Evolutionary conservation across 2,329 filamentous ascomycete species (phyloP), one percentile per base, ranked within the genome.

Genomic region (Dothidotthia symphoricarpi): DNA sequence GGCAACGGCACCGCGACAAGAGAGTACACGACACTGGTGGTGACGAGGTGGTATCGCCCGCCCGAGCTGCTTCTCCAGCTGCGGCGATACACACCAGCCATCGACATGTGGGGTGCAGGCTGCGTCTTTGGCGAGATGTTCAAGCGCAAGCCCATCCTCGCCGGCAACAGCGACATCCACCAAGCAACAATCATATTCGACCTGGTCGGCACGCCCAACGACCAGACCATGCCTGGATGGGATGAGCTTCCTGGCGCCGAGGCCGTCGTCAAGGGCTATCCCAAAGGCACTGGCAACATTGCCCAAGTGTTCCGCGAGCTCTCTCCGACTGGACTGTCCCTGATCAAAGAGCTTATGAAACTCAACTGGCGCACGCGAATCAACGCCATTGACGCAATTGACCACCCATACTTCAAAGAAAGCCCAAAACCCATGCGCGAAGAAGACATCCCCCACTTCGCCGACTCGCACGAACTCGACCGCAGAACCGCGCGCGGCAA

Each of bases 81-180:
- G 22, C 83, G 89, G 55, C 82, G 82, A 51, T 98, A 98, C 68
- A 98, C 93, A n/a, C 88, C 90, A 11, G 90, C 93, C 8, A 96
- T 98, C 57, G 93, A 98, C 67, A 82, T 98, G 70, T 98, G 93
- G 93, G 93, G 93, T 55, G 91, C 96, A 53, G 93, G 91, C n/a
- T 98, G 93, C 62, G 89, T 98, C 2, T 96, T 98, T 69, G 93
- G 89, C 34, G 93, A 98, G 65, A 98, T 98, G 91, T 85, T 96
- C 49, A 82, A 88, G 55, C 84, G 88, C 25, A 95, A 91, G 64
- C 93, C 93, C 0, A 97, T 98, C 36, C 76, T 98, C 28, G 81
- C 89, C 6, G 93, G 93, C 10, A 88, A 88, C 51, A 94, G 86
- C 55, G 93, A 98, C 60, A 70, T 81, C 6, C 85, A 96, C 59